Evolutionary conservation across 2,329 filamentous ascomycete species (phyloP), one percentile per base, ranked within the genome.

Genomic region (Alternaria postmessia): DNA sequence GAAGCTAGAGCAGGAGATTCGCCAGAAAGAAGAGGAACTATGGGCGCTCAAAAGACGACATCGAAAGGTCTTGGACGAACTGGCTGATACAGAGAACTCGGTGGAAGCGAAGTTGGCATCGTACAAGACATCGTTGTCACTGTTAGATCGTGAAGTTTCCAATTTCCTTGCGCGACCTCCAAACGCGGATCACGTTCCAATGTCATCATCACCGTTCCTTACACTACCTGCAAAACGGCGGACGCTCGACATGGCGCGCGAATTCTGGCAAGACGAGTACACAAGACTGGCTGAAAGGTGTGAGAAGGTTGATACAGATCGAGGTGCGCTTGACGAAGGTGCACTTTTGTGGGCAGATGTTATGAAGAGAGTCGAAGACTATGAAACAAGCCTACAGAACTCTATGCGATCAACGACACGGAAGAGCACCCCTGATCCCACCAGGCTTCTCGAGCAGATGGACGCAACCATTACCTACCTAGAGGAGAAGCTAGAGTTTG

Each of bases 51-150:
- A 87, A 67, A 84, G 83, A 47, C 82, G 86, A 28, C 87, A 88
- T 65, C 81, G 84, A n/a, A 85, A 83, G 72, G 76, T 93, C 0
- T 79, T 85, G 62, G 83, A 83, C 3, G 84, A 87, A 69, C 86
- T 92, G 46, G 82, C 86, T 7, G 87, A 89, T 56, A 83, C 88
- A 1, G 84, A 85, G 63, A 93, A 89, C 66, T 84, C 84, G 54
- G 82, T 89, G 38, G 90, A 93, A 73, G 88, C 90, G 2, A 88
- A 87, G n/a, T 75, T 93, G 14, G 91, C 89, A 56, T 89, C 89
- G 0, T 93, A 92, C 74, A 86, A 84, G 20, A 86, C 88, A 1
- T 89, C 89, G 4, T 78, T 92, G 36, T 85, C 82, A 56, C 86
- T 91, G 54, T 84, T 91, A 6, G 89, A 93, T 61, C 81, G 80